These are phyloP conservation scores for Tuber borchii DNA, from an alignment of 495 filamentous ascomycete species.

Conservation along the genomic window DNA sequence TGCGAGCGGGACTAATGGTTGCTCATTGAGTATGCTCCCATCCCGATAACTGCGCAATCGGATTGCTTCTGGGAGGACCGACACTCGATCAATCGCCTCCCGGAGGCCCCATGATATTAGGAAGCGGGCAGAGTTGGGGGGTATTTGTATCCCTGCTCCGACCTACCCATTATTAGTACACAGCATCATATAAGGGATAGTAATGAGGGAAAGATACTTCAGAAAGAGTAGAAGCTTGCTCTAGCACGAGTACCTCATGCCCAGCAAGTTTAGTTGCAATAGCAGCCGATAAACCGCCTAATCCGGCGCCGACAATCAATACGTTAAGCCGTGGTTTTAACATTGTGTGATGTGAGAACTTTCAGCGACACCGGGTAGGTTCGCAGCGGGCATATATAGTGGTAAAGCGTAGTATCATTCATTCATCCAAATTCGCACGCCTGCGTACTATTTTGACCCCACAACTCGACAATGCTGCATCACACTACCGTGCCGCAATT, in stretches of 20 bases:
- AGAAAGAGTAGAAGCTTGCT: slow-evolving; percentile 46
- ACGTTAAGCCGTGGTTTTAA: slow-evolving; percentile 43
- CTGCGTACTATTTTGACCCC: neutral
- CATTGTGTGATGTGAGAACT: slow-evolving; percentile 3
- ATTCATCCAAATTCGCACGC: neutral
- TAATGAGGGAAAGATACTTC: slow-evolving; percentile 43
- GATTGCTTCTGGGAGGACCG: slow-evolving; percentile 32
- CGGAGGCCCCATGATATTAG: slow-evolving; percentile 40
- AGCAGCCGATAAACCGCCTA: slow-evolving; percentile 51
- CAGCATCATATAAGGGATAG: neutral
- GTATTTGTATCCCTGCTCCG: slow-evolving; percentile 48
- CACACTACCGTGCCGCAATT: neutral
- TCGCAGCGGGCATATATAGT: neutral
- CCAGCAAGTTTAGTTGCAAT: slow-evolving; percentile 48
- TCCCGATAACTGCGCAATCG: slow-evolving; percentile 36
- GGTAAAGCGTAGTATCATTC: neutral
- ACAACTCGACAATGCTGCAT: neutral
- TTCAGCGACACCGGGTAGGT: neutral
- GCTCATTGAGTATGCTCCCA: slow-evolving; percentile 41
- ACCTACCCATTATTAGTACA: slow-evolving; percentile 31
- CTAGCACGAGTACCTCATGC: slow-evolving; percentile 49
- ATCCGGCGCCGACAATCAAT: slow-evolving; percentile 49
- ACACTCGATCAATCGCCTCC: slow-evolving; percentile 17
- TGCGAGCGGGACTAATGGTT: slow-evolving; percentile 42
- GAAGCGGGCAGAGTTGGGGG: slow-evolving; percentile 46